A percentile compares a stretch with the other conserved stretches of the same genome.
Evolutionary conservation across 768 basidiomycete species (phyloP).

Genomic region (Lanmaoa rubissima): DNA sequence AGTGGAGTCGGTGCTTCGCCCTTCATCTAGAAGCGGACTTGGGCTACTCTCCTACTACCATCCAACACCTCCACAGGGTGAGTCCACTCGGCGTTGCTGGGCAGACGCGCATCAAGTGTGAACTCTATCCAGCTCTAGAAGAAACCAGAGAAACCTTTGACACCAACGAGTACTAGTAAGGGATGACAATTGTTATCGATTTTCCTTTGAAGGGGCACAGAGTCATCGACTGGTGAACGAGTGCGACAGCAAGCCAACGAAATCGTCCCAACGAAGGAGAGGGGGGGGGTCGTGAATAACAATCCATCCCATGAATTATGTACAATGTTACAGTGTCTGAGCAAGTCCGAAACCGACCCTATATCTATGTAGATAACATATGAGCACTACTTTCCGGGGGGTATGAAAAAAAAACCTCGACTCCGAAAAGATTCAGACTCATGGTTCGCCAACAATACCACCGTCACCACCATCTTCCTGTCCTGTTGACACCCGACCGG

Average conservation of each 20-base stretch:
- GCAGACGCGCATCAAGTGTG: no score
- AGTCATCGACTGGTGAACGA: no score
- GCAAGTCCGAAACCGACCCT: not conserved
- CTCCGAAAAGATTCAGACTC: not conserved
- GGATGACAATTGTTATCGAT: no score
- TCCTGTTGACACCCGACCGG: slow-evolving; percentile 8
- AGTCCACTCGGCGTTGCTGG: no score
- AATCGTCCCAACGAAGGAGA: not conserved
- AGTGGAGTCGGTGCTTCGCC: no score
- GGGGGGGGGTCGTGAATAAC: not conserved
- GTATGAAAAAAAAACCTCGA: not conserved
- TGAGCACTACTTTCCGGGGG: not conserved
- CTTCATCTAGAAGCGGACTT: no score
- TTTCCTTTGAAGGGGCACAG: no score
- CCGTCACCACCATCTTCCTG: not conserved
- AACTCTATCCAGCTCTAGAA: no score
- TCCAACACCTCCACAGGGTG: no score
- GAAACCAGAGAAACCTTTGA: no score
- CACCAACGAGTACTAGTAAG: no score
- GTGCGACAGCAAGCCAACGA: not conserved
- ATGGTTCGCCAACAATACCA: not conserved
- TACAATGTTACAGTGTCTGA: not conserved
- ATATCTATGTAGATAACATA: not conserved
- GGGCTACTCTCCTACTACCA: no score
- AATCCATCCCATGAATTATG: not conserved